These are phyloP conservation scores for Lumnitzera littorea DNA, from an alignment of 345 rosid species.

Conservation along the genomic window DNA sequence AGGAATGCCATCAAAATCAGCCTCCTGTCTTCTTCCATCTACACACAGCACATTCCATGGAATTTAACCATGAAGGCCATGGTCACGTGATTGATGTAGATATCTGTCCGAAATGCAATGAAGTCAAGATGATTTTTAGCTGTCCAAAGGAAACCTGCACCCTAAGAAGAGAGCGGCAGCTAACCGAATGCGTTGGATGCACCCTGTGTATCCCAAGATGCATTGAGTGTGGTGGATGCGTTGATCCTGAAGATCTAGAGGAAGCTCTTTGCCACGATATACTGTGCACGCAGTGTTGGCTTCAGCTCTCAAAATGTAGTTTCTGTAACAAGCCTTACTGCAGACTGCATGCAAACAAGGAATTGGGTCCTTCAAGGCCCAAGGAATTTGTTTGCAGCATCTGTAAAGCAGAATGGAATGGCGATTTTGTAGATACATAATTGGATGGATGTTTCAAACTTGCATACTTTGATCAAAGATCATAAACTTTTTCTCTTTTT, in stretches of 20 bases:
- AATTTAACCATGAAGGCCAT: background rate
- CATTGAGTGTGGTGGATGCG: conserved; percentile 54
- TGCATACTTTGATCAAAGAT: too few relatives aligned
- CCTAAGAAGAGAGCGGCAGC: conserved; percentile 5
- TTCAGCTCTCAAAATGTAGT: conserved; percentile 59
- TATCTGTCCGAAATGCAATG: conserved; percentile 53
- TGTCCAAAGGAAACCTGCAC: conserved; percentile 48
- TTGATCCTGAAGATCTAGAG: conserved; percentile 43
- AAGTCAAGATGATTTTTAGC: conserved; percentile 45
- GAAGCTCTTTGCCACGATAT: conserved; percentile 41
- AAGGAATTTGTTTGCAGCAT: conserved; percentile 49
- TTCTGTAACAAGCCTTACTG: conserved; percentile 74
- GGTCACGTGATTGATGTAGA: conserved; percentile 36
- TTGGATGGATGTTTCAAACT: too few relatives aligned
- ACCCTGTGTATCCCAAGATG: conserved; percentile 54
- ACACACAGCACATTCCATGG: background rate
- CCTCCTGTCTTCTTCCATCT: conserved; percentile 14
- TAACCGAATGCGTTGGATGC: conserved; percentile 48
- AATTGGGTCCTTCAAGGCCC: conserved; percentile 6
- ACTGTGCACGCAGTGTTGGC: conserved; percentile 66
- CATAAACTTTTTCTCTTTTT: too few relatives aligned
- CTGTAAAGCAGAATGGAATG: conserved; percentile 18
- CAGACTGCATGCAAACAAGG: conserved; percentile 22
- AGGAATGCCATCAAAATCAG: conserved; percentile 4
- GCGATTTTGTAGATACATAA: too few relatives aligned